phyloP scores from a whole-genome alignment of 352 stramenopile genomes.

The Phytophthora pini region DNA sequence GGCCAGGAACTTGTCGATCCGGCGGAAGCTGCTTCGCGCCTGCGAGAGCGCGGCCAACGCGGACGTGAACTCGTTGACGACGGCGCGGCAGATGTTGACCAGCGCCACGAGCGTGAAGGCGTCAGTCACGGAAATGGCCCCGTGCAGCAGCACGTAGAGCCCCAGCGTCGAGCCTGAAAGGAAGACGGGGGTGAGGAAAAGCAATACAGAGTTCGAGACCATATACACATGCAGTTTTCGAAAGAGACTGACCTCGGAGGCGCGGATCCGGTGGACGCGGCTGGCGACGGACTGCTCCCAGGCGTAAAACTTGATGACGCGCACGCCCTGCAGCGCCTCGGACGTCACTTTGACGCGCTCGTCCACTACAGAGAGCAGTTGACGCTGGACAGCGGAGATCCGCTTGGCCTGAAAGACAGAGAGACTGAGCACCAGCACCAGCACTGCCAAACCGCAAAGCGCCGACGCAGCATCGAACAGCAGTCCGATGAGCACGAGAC shows the following conservation, averaged over 20 bases:
- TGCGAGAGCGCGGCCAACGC: slow-evolving; percentile 37
- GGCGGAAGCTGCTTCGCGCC: slow-evolving; percentile 28
- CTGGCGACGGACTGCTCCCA: slow-evolving; percentile 61
- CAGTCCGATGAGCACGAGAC: slow-evolving; percentile 32
- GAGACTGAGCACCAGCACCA: slow-evolving; percentile 27
- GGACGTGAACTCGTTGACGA: slow-evolving; percentile 35
- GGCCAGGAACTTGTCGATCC: slow-evolving; percentile 36
- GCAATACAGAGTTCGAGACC: slow-evolving; percentile 59
- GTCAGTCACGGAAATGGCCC: slow-evolving; percentile 53
- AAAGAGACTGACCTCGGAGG: slow-evolving; percentile 52
- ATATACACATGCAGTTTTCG: slow-evolving; percentile 56
- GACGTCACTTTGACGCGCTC: slow-evolving; percentile 92
- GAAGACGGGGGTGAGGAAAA: slow-evolving; percentile 56
- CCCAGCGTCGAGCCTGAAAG: slow-evolving; percentile 49
- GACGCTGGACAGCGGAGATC: slow-evolving; percentile 17
- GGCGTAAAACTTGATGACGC: slow-evolving; percentile 90
- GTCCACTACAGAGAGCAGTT: slow-evolving; percentile 44
- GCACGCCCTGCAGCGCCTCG: slow-evolving; percentile 89
- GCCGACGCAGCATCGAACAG: slow-evolving; percentile 25
- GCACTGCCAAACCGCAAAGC: slow-evolving; percentile 13
- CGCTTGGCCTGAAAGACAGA: slow-evolving; percentile 9
- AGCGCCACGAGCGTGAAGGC: slow-evolving; percentile 46
- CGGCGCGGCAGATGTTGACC: slow-evolving; percentile 42
- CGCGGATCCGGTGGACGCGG: slow-evolving; percentile 47
- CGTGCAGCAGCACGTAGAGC: slow-evolving; percentile 49